Evolutionary conservation across 108 stramenopile genomes (phyloP).

Genomic region (Nitzschia sp.): DNA sequence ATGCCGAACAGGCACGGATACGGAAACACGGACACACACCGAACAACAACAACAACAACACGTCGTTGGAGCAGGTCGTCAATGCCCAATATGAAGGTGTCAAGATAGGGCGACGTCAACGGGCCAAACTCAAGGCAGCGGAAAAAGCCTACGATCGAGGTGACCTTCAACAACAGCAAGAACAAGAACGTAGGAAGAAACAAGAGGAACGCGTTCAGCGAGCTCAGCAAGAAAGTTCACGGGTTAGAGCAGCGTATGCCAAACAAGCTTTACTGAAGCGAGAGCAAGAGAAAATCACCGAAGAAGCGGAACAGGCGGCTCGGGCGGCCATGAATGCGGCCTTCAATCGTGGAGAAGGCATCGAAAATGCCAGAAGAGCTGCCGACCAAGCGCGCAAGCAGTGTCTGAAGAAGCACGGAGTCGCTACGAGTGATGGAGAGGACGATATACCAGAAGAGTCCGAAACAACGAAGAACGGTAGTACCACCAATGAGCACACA

Average conservation of each 20-base stretch:
- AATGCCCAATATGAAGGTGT: constrained; percentile 43
- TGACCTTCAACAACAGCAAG: constrained; percentile 28
- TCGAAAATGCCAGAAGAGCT: constrained; percentile 45
- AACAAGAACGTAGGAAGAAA: constrained; percentile 40
- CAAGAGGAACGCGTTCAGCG: constrained; percentile 44
- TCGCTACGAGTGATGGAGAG: neutral
- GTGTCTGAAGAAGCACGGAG: constrained; percentile 39
- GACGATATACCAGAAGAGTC: neutral
- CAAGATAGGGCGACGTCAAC: constrained; percentile 53
- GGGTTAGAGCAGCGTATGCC: constrained; percentile 38
- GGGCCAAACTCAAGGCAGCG: constrained; percentile 54
- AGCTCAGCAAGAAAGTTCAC: constrained; percentile 28
- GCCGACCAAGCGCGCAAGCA: constrained; percentile 44
- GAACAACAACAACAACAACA: no score
- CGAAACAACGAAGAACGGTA: neutral
- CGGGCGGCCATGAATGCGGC: constrained; percentile 65
- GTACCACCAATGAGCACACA: constrained; percentile 15
- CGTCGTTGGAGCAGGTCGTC: constrained; percentile 37
- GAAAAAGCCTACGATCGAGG: constrained; percentile 58
- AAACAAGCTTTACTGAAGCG: constrained; percentile 47
- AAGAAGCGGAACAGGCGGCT: constrained; percentile 53
- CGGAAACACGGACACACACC: constrained; percentile 39
- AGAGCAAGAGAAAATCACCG: constrained; percentile 44
- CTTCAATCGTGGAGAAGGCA: constrained; percentile 50
- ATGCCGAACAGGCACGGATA: constrained; percentile 34